A percentile compares a stretch with the other conserved stretches of the same genome.
phyloP scores from a whole-genome alignment of 2,329 filamentous ascomycete species.

The Ceratocystis harringtonii region DNA sequence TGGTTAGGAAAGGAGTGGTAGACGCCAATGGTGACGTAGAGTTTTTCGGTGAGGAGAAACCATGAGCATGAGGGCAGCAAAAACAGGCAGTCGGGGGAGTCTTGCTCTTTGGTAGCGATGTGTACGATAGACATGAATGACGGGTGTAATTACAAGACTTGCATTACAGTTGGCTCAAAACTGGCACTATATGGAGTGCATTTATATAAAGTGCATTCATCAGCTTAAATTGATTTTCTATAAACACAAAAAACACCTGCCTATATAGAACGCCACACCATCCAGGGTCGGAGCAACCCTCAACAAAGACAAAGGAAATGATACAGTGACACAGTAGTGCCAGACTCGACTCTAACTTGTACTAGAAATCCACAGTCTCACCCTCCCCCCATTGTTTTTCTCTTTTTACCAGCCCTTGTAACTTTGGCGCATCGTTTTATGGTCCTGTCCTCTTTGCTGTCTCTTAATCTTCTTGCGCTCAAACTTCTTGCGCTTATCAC shows the following conservation, averaged over 20 bases:
- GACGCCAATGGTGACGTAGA: conserved; percentile 75
- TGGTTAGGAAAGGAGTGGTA: conserved; percentile 56
- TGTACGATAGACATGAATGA: conserved; percentile 8
- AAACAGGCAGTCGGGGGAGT: background rate
- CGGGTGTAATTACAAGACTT: no score
- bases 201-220: background rate
- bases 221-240: background rate
- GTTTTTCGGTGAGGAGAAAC: conserved; percentile 50
- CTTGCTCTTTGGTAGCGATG: background rate
- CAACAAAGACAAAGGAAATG: conserved; percentile 7
- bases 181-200: background rate
- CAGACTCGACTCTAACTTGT: background rate
- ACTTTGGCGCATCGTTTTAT: conserved; percentile 55
- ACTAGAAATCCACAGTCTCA: background rate
- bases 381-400: background rate
- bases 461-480: conserved; percentile 72
- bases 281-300: conserved; percentile 16
- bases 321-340: conserved; percentile 3
- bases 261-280: conserved; percentile 22
- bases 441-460: conserved; percentile 62
- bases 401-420: conserved; percentile 37
- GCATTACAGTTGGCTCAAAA: no score
- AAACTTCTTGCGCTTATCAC: conserved; percentile 67
- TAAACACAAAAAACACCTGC: conserved; percentile 13
- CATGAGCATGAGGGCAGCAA: background rate